These are phyloP conservation scores for Parasarocladium wereldwijsianum DNA, from an alignment of 2,329 filamentous ascomycete species.

Conservation along the genomic window DNA sequence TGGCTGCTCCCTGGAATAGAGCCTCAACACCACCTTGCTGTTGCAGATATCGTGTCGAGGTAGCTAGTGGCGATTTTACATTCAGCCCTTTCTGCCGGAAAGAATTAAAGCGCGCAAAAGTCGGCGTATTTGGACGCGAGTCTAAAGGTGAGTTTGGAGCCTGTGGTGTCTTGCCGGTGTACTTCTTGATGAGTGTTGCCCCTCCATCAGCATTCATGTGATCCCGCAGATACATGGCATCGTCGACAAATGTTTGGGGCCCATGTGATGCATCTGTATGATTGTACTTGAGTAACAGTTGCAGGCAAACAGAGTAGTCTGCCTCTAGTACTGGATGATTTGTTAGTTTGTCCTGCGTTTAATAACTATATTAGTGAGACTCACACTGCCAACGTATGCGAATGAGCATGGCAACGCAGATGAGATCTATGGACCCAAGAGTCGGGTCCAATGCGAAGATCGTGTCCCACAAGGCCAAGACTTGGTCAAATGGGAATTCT, in stretches of 20 bases:
- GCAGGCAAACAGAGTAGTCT: conserved; percentile 76
- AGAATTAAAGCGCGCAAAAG: conserved; percentile 16
- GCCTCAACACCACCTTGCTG: conserved; percentile 51
- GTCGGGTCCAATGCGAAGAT: conserved; percentile 76
- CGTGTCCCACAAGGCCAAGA: conserved; percentile 78
- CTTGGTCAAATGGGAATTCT: conserved; percentile 79
- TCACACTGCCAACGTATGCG: conserved; percentile 79
- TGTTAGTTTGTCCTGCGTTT: not conserved
- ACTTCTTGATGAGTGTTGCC: conserved; percentile 52
- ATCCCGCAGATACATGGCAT: conserved; percentile 61
- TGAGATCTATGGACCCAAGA: conserved; percentile 68
- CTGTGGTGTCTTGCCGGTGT: conserved; percentile 42
- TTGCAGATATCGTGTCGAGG: conserved; percentile 35
- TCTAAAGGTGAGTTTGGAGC: conserved; percentile 11
- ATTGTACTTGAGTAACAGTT: conserved; percentile 73
- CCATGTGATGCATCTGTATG: conserved; percentile 44
- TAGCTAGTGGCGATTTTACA: conserved; percentile 29
- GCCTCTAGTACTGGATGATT: conserved; percentile 53
- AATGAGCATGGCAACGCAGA: conserved; percentile 90
- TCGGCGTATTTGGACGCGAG: conserved; percentile 19
- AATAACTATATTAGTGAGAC: conserved; percentile 17
- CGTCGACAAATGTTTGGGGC: conserved; percentile 69
- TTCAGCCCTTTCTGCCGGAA: conserved; percentile 26
- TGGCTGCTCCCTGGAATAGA: conserved; percentile 62
- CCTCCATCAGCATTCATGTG: conserved; percentile 51